phyloP scores from a whole-genome alignment of 2,329 filamentous ascomycete genomes.

The Arthroderma sp. region DNA sequence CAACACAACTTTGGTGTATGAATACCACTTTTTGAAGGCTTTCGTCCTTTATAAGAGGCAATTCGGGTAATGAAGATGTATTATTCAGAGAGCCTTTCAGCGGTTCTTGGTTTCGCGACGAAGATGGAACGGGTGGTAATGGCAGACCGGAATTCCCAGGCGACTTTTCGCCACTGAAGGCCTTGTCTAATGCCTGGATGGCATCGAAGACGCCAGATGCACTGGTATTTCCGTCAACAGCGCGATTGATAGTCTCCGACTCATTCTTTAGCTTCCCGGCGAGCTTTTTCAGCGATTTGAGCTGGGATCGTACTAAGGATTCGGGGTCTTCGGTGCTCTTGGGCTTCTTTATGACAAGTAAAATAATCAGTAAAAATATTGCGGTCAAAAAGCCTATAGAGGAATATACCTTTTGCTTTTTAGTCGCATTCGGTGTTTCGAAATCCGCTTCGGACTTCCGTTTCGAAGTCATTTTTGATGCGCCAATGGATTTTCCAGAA shows the following conservation, averaged over 20 bases:
- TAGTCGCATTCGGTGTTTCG: conserved; percentile 1
- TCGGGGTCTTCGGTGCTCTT: not conserved
- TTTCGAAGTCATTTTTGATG: conserved; percentile 3
- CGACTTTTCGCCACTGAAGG: not conserved
- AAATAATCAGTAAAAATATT: not conserved
- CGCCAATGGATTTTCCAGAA: too few species aligned
- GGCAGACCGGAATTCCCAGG: not conserved
- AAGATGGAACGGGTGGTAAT: not conserved
- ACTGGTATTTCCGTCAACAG: not conserved
- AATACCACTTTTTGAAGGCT: conserved; percentile 51
- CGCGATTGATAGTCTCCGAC: conserved; percentile 7
- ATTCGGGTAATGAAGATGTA: conserved; percentile 9
- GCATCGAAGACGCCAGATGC: not conserved
- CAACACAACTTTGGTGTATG: conserved; percentile 44
- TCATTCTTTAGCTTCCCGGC: conserved; percentile 14
- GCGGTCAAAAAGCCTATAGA: not conserved
- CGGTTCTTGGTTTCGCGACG: not conserved
- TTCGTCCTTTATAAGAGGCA: conserved; percentile 49
- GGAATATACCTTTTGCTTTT: conserved; percentile 6
- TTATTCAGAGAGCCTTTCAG: conserved; percentile 5
- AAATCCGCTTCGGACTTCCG: conserved; percentile 4
- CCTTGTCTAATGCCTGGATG: not conserved
- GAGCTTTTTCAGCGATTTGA: conserved; percentile 13
- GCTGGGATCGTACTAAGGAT: conserved; percentile 7
- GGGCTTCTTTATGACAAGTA: not conserved